These are phyloP conservation scores for Favolaschia claudopus DNA, from an alignment of 768 basidiomycete species.

Conservation along the genomic window DNA sequence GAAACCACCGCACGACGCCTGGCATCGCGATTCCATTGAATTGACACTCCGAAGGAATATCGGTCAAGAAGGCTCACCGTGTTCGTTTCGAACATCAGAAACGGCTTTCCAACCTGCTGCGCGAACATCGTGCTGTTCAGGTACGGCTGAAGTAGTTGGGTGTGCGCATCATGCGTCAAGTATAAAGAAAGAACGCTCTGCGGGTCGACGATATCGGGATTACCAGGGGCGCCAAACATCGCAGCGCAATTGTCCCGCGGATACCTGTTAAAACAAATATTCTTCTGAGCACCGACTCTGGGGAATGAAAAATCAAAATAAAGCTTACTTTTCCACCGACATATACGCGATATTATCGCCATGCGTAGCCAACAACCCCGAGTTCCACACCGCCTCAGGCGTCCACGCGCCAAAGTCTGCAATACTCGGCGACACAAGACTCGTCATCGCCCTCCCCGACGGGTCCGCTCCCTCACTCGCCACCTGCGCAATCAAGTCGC, in stretches of 20 bases:
- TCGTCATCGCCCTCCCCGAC: slow-evolving; percentile 18
- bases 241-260: slow-evolving; percentile 43
- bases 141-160: slow-evolving; percentile 45
- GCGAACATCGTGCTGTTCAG: slow-evolving; percentile 43
- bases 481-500: slow-evolving; percentile 4
- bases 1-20: no score
- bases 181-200: slow-evolving; percentile 51
- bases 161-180: slow-evolving; percentile 50
- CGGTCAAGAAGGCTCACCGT: neutral
- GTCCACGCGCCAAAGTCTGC: slow-evolving; percentile 45
- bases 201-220: slow-evolving; percentile 32
- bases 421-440: slow-evolving; percentile 55
- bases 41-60: no score
- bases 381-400: slow-evolving; percentile 40
- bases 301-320: neutral
- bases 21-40: no score
- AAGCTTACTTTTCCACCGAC: slow-evolving; percentile 43
- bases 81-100: slow-evolving; percentile 60
- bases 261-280: slow-evolving; percentile 24
- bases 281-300: no score
- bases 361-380: slow-evolving; percentile 43
- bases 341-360: slow-evolving; percentile 43
- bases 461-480: slow-evolving; percentile 3
- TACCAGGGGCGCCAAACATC: slow-evolving; percentile 24
- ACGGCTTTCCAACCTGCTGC: slow-evolving; percentile 42